Base-by-base conservation (phyloP, 441 rosid species). In the Erysimum cheiri region DNA sequence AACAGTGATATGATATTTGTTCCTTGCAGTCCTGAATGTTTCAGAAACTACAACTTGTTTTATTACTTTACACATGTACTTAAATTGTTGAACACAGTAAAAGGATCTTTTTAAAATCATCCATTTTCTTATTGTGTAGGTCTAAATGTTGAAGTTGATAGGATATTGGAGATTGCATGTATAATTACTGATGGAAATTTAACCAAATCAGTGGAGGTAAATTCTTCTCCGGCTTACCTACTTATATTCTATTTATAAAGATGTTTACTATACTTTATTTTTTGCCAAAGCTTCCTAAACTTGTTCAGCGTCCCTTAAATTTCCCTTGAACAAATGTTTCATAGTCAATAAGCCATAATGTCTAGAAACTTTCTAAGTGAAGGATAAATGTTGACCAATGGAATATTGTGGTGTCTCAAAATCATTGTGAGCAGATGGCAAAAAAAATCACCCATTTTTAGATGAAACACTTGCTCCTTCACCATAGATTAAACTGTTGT, bases 151-250 rank as follows among this genome's bases (percentile, higher is more conserved):
- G 22, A 88, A 79, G 87, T 80, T 74, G 97, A 95, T 69, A 83
- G 91, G 81, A 88, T 95, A 79, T 77, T 95, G 76, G 99, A 95
- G 85, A 95, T 92, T 81, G 96, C 96, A 14, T 90, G 99, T 77
- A 88, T 92, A 67, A 79, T 95, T 29, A 92, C 99, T 26, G 86
- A 95, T 84, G 98, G 96, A 31, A 75, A 52, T 36, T 81, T 95
- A 83, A 73, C 80, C 65, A 90, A 84, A 72, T 82, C 90, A 44
- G 78, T 86, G 50, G 99, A 94, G 97, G 99, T 91, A 73, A 13
- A 53, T 68, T 61, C 73, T 36, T 70, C 17, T 29, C 73, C 3
- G 54, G 37, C n/a, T 4, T 8, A 58, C 65, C 17, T 76, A 28
- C 10, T 41, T n/a, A 47, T 14, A 3, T 67, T 70, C 26, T 31